Evolutionary conservation across 1,284 basidiomycete species (phyloP).

Genomic region (Boletus semigastroideus): DNA sequence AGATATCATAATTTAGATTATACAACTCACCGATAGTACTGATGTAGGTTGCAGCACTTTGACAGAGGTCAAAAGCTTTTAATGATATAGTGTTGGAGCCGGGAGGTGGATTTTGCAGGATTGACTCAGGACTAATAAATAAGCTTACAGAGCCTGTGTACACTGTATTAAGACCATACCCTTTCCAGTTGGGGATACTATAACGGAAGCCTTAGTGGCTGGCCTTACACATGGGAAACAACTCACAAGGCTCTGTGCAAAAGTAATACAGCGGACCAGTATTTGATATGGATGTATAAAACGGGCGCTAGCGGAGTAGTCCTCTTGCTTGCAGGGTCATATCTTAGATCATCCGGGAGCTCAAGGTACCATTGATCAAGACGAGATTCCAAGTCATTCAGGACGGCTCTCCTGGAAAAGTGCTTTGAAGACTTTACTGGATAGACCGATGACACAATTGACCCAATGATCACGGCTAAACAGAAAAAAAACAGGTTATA

Average conservation of each 20-base stretch:
- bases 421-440: constrained; percentile 57
- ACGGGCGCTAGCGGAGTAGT: constrained; percentile 61
- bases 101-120: constrained; percentile 40
- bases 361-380: constrained; percentile 77
- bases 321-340: constrained; percentile 53
- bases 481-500: background rate
- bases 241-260: constrained; percentile 82
- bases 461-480: constrained; percentile 59
- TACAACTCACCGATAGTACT: constrained; percentile 58
- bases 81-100: constrained; percentile 36
- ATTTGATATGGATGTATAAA: constrained; percentile 72
- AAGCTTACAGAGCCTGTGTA: background rate
- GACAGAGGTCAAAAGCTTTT: constrained; percentile 76
- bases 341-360: constrained; percentile 66
- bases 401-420: constrained; percentile 45
- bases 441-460: constrained; percentile 73
- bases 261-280: constrained; percentile 75
- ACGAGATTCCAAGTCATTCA: constrained; percentile 61
- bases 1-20: background rate
- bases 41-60: constrained; percentile 74
- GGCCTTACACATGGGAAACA: background rate
- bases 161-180: constrained; percentile 36
- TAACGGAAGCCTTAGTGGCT: constrained; percentile 6
- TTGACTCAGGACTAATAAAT: constrained; percentile 40
- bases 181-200: constrained; percentile 69